Evolutionary conservation across 352 stramenopile genomes (phyloP), one percentile per base, ranked within the genome.

Genomic region (Elongisporangium anandrum): DNA sequence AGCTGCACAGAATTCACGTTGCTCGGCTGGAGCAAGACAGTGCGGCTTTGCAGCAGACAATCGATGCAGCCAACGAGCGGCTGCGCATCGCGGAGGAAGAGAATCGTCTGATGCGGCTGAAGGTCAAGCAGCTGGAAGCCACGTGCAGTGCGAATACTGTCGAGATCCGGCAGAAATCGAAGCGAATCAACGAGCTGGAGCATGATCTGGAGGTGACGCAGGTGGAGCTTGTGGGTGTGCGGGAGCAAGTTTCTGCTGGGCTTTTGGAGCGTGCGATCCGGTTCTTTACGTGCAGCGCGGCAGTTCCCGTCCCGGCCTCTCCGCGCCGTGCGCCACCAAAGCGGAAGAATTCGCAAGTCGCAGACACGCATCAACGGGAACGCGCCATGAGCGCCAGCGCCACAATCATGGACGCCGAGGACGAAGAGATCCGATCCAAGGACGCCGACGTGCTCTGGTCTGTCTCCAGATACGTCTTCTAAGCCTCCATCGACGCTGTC

Each of bases 261-360:
- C 56, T 93, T 0, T 61, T 93, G 15, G 83, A 92, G 70, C 83
- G 84, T 20, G 71, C 87, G 23, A 85, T 95, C 50, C 81, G 83
- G n/a, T 95, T 95, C 55, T 91, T 95, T 60, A 95, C 85, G 9
- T 95, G 85, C 73, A 93, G 75, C 67, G 70, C 75, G 12, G 73
- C 75, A 23, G 73, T 79, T 21, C 73, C 76, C 0, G 70, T 72
- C 3, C 70, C 79, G 0, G 68, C 65, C 24, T 83, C 75, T n/a
- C 72, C 81, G 45, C 66, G 67, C 50, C 29, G 29, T 41, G 52
- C 56, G 17, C 45, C 52, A 29, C 45, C 38, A 12, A 21, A 54
- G 45, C 41, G 52, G 54, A 34, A 60, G 26, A 26, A 52, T 23
- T 49, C 52, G 17, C 29, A 48, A 20, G 50, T 54, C 22, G 47